Evolutionary conservation across 2,329 filamentous ascomycete species (phyloP).

Genomic region (Thyridium curvatum): DNA sequence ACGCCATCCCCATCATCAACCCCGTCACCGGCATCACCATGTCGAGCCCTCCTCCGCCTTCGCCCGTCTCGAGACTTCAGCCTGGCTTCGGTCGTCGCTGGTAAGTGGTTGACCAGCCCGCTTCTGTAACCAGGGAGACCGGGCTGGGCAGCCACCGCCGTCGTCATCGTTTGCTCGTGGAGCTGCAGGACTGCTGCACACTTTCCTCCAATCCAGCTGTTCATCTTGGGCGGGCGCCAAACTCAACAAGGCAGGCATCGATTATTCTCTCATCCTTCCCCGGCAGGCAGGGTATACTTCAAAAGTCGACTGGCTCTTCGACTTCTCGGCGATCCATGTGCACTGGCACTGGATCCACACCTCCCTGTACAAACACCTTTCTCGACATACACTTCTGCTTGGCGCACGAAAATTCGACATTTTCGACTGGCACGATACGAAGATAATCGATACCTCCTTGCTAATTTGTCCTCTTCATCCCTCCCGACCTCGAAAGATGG

Average conservation of each 20-base stretch:
- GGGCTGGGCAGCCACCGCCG: conserved; percentile 23
- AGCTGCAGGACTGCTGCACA: conserved; percentile 19
- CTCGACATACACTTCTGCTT: conserved; percentile 25
- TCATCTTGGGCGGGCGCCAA: conserved; percentile 47
- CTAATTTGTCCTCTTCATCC: conserved; percentile 14
- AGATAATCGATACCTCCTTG: conserved; percentile 24
- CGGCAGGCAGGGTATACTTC: conserved; percentile 23
- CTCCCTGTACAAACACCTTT: conserved; percentile 21
- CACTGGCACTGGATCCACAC: conserved; percentile 9
- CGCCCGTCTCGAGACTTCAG: conserved; percentile 52
- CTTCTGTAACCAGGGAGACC: conserved; percentile 22
- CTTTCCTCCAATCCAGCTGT: conserved; percentile 24
- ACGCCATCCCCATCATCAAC: conserved; percentile 97
- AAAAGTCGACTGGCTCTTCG: conserved; percentile 20
- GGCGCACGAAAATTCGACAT: conserved; percentile 16
- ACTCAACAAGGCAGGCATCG: conserved; percentile 35
- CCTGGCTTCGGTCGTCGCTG: conserved; percentile 46
- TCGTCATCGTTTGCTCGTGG: conserved; percentile 28
- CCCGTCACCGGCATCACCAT: conserved; percentile 83
- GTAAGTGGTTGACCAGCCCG: conserved; percentile 32
- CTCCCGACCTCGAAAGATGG: conserved; percentile 29
- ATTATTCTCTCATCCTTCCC: conserved; percentile 28
- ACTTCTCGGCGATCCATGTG: conserved; percentile 12
- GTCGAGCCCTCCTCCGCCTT: conserved; percentile 73
- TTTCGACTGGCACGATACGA: conserved; percentile 19